phyloP scores from a whole-genome alignment of 1,284 basidiomycete genomes.

The Marasmius oreades region DNA sequence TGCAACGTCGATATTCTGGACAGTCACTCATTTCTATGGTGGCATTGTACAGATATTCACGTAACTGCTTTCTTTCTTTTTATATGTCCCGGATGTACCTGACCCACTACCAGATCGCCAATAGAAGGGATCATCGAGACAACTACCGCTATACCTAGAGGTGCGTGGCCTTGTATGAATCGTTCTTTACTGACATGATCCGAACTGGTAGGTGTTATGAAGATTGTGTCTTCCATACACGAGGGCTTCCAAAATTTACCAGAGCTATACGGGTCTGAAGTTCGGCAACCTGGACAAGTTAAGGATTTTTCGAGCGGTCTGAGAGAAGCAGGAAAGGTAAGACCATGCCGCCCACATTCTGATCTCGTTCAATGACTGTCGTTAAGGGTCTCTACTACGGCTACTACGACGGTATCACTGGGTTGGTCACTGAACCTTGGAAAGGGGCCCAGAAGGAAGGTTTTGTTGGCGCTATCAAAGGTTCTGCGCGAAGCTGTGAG shows the following conservation, averaged over 20 bases:
- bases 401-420: constrained; percentile 52
- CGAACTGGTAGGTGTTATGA: constrained; percentile 34
- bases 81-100: neutral
- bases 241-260: constrained; percentile 46
- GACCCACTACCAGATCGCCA: constrained; percentile 24
- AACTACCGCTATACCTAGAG: constrained; percentile 37
- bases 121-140: constrained; percentile 43
- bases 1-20: constrained; percentile 46
- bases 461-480: constrained; percentile 44
- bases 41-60: constrained; percentile 44
- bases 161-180: constrained; percentile 16
- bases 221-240: constrained; percentile 38
- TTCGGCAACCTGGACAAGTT: constrained; percentile 36
- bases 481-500: constrained; percentile 45
- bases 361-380: neutral
- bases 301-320: constrained; percentile 41
- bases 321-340: constrained; percentile 42
- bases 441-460: constrained; percentile 48
- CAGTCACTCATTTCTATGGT: constrained; percentile 42
- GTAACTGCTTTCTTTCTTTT: constrained; percentile 28
- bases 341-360: neutral
- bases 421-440: constrained; percentile 47
- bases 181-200: neutral
- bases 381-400: constrained; percentile 34
- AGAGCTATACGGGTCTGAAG: constrained; percentile 39